Evolutionary conservation across 768 basidiomycete species (phyloP), one percentile per base, ranked within the genome.

Genomic region (Rhizopogon salebrosus): DNA sequence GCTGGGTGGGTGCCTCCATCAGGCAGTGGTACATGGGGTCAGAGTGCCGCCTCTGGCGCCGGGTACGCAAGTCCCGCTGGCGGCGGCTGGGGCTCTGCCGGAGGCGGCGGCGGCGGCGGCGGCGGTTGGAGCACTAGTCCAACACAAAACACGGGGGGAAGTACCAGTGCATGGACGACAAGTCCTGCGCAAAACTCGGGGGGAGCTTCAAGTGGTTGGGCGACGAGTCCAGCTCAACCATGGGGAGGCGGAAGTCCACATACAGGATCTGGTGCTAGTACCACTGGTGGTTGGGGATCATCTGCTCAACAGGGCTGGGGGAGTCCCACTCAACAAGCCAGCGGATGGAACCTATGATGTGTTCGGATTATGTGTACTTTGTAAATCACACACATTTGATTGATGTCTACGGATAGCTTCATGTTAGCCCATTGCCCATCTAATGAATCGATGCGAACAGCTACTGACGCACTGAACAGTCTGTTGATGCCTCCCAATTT

Each of bases 261-360:
- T 53, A 34, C 62, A 3, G 60, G 51, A 36, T 39, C 52, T 18
- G 59, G 62, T 40, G 46, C 54, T 2, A n/a, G n/a, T n/a, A 40
- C 37, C 16, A 48, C 61, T 37, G 42, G 53, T 7, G 41, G 58
- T 14, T 69, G 69, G 67, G 65, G 63, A 23, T 6, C 51, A 16
- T 54, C 36, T n/a, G 56, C 56, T 36, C 73, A 54, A 45, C 63
- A 54, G 60, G 82, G 82, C 10, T 82, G 75, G 80, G 71, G 68
- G 49, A 83, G 75, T 60, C 75, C 78, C 34, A 71, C 57, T 35
- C 78, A 66, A 51, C 78, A 76, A 49, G 61, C 78, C 16, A 78
- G 78, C 58, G 82, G 82, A 16, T 84, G 83, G 83, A 80, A 75
- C 51, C 42, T 71, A 26, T 70, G 45, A 63, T 29, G 14, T n/a